Evolutionary conservation across 2,329 filamentous ascomycete species (phyloP), one percentile per base, ranked within the genome.

Genomic region (Diaporthe sp.): DNA sequence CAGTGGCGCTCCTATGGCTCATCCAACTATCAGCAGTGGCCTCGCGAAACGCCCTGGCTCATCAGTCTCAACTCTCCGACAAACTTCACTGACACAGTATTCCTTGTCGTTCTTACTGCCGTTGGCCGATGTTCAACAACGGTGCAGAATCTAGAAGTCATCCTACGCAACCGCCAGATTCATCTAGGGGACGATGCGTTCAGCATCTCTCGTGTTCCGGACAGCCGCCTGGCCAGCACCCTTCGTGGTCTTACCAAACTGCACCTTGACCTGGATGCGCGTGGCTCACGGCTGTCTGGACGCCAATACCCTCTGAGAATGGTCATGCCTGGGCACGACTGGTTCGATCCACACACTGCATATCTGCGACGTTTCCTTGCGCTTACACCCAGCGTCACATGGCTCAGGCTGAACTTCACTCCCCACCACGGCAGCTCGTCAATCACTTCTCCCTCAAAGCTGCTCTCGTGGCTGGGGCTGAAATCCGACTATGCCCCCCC

Each of bases 331-430:
- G 10, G 9, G 44, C 25, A 49, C 31, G 67, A 53, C 59, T 74
- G 53, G 19, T 77, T 76, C 51, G 78, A 71, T 34, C 75, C 70
- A 12, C 25, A 8, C 37, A 73, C 79, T 46, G 78, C 76, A 65
- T 79, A 51, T 75, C 39, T 85, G 1, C 78, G 81, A 15, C 77
- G 77, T 22, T 89, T 90, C 67, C 80, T 90, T 7, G 79, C 79
- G 1, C 80, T 80, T 39, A 80, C 84, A 1, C 76, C 81, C 4
- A 87, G 88, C 25, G 76, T 92, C 8, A 84, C 84, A 42, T 87
- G 90, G 78, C 82, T 92, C 7, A 86, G 90, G 3, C 79, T 92
- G 58, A 92, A 92, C 78, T 87, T 89, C 42, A 77, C 79, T 17
- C 13, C 46, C 10, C 74, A 70, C 22, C 19, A n/a, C 12, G 6